These are phyloP conservation scores for Diospyros lotus DNA, from an alignment of 148 eudicot genomes.

Conservation along the genomic window DNA sequence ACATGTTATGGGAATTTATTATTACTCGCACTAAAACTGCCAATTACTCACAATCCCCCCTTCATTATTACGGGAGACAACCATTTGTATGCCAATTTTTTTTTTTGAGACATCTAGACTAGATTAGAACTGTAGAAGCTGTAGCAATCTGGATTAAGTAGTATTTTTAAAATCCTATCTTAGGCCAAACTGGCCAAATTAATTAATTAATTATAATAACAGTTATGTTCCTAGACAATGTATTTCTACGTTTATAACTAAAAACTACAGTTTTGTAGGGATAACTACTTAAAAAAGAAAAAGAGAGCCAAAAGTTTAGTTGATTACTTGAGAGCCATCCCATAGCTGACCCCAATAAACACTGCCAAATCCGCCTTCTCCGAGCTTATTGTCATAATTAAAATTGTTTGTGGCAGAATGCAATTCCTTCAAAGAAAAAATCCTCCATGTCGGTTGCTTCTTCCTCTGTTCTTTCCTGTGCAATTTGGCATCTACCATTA, in stretches of 20 bases:
- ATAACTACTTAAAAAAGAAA: not conserved
- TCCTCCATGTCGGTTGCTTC: constrained; percentile 68
- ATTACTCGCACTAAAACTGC: no score
- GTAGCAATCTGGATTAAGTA: no score
- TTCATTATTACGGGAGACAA: no score
- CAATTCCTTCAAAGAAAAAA: constrained; percentile 85
- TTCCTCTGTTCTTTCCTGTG: constrained; percentile 62
- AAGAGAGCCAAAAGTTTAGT: not conserved
- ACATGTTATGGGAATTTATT: no score
- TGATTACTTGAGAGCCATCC: constrained; percentile 92
- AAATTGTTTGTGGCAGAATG: constrained; percentile 91
- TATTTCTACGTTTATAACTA: not conserved
- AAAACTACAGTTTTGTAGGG: not conserved
- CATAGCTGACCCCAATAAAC: constrained; percentile 98
- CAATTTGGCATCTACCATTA: constrained; percentile 11
- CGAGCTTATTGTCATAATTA: constrained; percentile 90
- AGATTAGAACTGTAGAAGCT: no score
- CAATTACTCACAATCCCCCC: no score
- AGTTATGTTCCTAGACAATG: not conserved
- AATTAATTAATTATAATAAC: not conserved
- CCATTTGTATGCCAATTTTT: no score
- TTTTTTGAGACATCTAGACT: no score
- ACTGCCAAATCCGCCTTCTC: constrained; percentile 98
- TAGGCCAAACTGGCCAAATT: no score
- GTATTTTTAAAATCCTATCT: no score